phyloP scores from a whole-genome alignment of 805 yeast genomes.

The Candida easanensis region DNA sequence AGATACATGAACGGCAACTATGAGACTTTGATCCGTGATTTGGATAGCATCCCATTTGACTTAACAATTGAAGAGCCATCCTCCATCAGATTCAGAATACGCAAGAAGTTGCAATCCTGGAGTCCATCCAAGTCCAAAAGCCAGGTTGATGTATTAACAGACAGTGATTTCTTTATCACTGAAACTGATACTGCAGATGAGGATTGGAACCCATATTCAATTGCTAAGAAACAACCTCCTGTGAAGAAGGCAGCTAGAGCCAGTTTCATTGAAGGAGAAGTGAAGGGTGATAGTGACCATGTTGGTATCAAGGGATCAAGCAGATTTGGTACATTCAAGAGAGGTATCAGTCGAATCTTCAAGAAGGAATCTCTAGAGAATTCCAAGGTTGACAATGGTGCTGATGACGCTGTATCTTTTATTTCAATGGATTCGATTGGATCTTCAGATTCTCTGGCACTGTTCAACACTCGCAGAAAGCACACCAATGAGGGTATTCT shows the following conservation, averaged over 20 bases:
- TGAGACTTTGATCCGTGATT: constrained; percentile 22
- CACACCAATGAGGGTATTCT: not conserved
- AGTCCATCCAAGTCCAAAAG: constrained; percentile 17
- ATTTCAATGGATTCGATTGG: not conserved
- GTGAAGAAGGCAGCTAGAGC: not conserved
- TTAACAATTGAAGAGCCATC: constrained; percentile 14
- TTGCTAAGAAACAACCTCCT: constrained; percentile 16
- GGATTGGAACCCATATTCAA: constrained; percentile 23
- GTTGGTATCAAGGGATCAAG: not conserved
- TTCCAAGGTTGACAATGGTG: not conserved
- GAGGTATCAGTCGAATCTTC: not conserved
- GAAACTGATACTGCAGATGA: constrained; percentile 6
- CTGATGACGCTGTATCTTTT: not conserved
- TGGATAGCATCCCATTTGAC: constrained; percentile 26
- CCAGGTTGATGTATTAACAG: constrained; percentile 2
- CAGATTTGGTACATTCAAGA: constrained; percentile 1
- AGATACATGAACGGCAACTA: constrained; percentile 23
- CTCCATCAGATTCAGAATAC: constrained; percentile 9
- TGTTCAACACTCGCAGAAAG: not conserved
- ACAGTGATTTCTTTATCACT: constrained; percentile 5
- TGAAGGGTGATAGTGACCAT: not conserved
- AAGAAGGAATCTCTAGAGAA: not conserved
- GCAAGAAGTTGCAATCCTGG: constrained; percentile 14
- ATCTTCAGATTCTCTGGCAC: not conserved
- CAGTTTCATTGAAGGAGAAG: not conserved